phyloP scores from a whole-genome alignment of 2,329 filamentous ascomycete species.

The Amesomyces nigricolor region DNA sequence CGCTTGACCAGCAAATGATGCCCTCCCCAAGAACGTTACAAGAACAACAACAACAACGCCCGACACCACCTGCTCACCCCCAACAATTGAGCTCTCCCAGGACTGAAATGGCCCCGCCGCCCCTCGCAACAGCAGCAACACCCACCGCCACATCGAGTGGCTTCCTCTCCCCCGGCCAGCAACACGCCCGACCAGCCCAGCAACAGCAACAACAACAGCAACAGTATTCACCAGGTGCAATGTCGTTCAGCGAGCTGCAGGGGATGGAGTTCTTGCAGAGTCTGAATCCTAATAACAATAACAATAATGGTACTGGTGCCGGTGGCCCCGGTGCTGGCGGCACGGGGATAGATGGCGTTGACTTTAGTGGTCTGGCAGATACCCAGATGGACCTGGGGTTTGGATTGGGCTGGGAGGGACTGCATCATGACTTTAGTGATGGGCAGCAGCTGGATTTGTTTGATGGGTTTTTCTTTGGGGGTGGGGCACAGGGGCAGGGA shows the following conservation, averaged over 20 bases:
- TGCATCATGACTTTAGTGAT: slow-evolving; percentile 58
- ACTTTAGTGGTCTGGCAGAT: slow-evolving; percentile 33
- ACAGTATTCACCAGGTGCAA: slow-evolving; percentile 21
- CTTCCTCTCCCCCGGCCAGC: slow-evolving; percentile 26
- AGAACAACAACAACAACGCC: neutral
- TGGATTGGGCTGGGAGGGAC: slow-evolving; percentile 58
- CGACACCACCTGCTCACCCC: no score
- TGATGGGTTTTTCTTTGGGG: slow-evolving; percentile 70
- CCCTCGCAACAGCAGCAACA: neutral
- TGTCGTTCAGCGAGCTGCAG: slow-evolving; percentile 45
- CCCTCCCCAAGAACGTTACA: slow-evolving; percentile 36
- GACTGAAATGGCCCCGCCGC: neutral
- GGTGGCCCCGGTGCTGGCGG: slow-evolving; percentile 19
- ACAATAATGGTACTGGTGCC: slow-evolving; percentile 7
- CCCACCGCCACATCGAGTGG: neutral
- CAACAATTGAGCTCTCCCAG: slow-evolving; percentile 1
- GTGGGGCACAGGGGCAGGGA: slow-evolving; percentile 33
- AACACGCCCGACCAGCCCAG: slow-evolving; percentile 30
- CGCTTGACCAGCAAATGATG: slow-evolving; percentile 41
- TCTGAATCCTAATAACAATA: slow-evolving; percentile 26
- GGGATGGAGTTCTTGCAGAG: slow-evolving; percentile 50
- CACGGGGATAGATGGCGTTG: slow-evolving; percentile 15
- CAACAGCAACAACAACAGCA: slow-evolving; percentile 25
- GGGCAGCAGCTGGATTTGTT: slow-evolving; percentile 60
- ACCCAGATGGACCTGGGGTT: slow-evolving; percentile 59